Evolutionary conservation across 148 eudicot species (phyloP).

Genomic region (Oxyria digyna): DNA sequence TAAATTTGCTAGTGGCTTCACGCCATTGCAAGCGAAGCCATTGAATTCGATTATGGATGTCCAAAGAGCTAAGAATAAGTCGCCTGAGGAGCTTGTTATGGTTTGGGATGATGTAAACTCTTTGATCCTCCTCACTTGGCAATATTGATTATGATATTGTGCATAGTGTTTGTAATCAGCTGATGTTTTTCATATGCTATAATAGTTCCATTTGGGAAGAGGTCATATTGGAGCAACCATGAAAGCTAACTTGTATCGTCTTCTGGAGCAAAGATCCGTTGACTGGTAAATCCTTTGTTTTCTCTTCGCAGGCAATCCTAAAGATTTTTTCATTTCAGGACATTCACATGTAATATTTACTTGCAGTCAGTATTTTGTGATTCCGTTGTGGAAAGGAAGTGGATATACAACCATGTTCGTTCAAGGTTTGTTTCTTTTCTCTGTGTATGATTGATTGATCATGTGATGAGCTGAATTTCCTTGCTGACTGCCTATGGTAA

Average conservation of each 20-base stretch:
- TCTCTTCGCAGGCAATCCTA: neutral
- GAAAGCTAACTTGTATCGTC: conserved; percentile 52
- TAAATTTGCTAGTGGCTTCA: conserved; percentile 71
- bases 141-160: neutral
- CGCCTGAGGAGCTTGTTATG: conserved; percentile 65
- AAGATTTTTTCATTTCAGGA: neutral
- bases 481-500: too few relatives aligned
- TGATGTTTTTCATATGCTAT: neutral
- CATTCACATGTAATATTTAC: conserved; percentile 6
- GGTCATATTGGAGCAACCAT: conserved; percentile 82
- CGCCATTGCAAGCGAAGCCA: conserved; percentile 66
- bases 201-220: conserved; percentile 85
- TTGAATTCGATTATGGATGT: conserved; percentile 67
- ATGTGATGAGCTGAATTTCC: too few relatives aligned
- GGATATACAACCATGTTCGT: conserved; percentile 90
- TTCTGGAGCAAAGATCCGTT: conserved; percentile 64
- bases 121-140: neutral
- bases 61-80: conserved; percentile 48
- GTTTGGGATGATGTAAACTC: conserved; percentile 82
- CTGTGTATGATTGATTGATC: neutral
- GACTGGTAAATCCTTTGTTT: conserved; percentile 39
- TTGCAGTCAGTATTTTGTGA: conserved; percentile 68
- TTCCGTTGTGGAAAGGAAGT: conserved; percentile 91
- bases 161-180: neutral
- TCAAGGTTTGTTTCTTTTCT: conserved; percentile 50